Percentiles rank a stretch among this genome's conserved stretches.
Evolutionary conservation across 345 rosid genomes (phyloP).

Genomic region (Eucalyptus caleyi): DNA sequence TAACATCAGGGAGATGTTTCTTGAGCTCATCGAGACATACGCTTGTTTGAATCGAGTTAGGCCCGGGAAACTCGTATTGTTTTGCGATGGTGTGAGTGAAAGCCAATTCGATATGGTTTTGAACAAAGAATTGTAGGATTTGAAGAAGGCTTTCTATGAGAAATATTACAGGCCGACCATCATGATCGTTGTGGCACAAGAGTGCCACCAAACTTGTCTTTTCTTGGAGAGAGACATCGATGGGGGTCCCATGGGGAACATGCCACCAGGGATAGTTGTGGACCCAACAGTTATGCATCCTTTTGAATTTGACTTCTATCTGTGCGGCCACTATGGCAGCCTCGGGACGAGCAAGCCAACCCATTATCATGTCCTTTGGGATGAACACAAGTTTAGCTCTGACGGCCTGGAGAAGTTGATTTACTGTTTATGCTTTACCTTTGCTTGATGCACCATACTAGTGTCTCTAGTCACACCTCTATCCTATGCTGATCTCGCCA

Average conservation of each 20-base stretch:
- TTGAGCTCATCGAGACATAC: no score
- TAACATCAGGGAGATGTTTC: no score
- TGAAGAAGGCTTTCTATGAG: conserved; percentile 26
- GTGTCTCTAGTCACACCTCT: conserved; percentile 77
- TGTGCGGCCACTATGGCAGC: conserved; percentile 70
- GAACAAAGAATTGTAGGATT: conserved; percentile 48
- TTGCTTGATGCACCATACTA: conserved; percentile 72
- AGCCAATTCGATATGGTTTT: conserved; percentile 89
- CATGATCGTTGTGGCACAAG: conserved; percentile 66
- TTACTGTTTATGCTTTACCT: conserved; percentile 70
- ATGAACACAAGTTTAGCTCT: conserved; percentile 48
- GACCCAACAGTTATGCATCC: conserved; percentile 64
- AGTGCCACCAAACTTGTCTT: conserved; percentile 78
- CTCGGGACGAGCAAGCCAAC: conserved; percentile 84
- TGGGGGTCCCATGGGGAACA: conserved; percentile 33
- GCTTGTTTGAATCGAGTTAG: background rate
- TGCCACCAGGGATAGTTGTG: conserved; percentile 66
- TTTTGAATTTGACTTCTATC: conserved; percentile 66
- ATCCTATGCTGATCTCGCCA: conserved; percentile 68
- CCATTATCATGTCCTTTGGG: conserved; percentile 67
- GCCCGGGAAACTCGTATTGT: conserved; percentile 58
- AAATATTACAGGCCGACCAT: conserved; percentile 40
- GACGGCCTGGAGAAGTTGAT: conserved; percentile 58
- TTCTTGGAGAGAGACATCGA: conserved; percentile 26
- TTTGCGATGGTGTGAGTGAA: conserved; percentile 88